Evolutionary conservation across 1,284 basidiomycete genomes (phyloP), one percentile per base, ranked within the genome.

Genomic region (Trametes versicolor): DNA sequence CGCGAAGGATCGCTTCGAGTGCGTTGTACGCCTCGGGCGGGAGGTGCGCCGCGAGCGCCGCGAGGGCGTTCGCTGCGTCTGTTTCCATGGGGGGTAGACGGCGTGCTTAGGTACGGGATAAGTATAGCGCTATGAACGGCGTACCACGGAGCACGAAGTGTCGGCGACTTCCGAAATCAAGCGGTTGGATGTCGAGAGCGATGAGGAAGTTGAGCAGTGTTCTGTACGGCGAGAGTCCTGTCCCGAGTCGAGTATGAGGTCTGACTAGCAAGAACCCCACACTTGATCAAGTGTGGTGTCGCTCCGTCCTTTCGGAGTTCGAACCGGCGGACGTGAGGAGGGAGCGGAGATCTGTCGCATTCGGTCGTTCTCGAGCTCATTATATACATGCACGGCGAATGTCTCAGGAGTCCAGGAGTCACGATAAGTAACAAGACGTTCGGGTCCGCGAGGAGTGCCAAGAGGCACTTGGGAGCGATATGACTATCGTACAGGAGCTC

Each of bases 201-300:
- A 23, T 56, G 29, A 27, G 27, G 41, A 27, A 2, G 54, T 32
- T 2, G 21, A 45, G 54, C 53, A 55, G 37, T 27, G 34, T 55
- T 56, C n/a, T n/a, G n/a, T n/a, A n/a, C 54, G 54, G 53, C 37
- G 53, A 55, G 25, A 49, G 23, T 49, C 47, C 25, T 9, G 47
- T 49, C 47, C 25, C 19, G 47, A 49, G 47, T 12, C 25, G 34
- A 50, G 57, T 50, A 50, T 49, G 47, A 58, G 47, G 45, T 19
- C 50, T 19, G 6, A 49, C 48, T 23, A 47, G 45, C 32, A 41
- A 58, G n/a, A 49, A 36, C 47, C 47, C 47, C 47, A 49, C 57
- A 58, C 57, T 49, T 58, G 57, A 39, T 37, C 57, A 58, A 50
- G 6, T 53, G 51, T 53, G 51, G 51, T 53, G 51, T 53, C 51